A percentile compares a stretch with the other conserved stretches of the same genome.
phyloP scores from a whole-genome alignment of 2,329 filamentous ascomycete genomes.

The Talaromyces piceae region DNA sequence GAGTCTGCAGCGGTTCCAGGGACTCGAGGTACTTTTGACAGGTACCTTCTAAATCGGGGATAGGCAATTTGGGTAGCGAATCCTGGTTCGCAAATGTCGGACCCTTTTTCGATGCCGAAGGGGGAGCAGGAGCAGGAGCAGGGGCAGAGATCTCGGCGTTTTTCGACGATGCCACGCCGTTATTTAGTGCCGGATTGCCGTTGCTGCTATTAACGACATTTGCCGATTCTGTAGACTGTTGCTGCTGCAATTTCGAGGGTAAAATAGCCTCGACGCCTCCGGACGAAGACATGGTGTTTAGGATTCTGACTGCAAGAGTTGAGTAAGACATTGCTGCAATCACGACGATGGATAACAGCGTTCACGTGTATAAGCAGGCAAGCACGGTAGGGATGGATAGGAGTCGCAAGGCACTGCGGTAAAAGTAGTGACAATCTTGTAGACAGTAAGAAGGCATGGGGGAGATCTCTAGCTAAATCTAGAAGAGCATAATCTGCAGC shows the following conservation, averaged over 20 bases:
- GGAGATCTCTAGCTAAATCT: not conserved
- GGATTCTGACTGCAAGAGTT: constrained; percentile 60
- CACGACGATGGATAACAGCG: not conserved
- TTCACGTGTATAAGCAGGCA: constrained; percentile 65
- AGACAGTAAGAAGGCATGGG: constrained; percentile 72
- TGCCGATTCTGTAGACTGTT: not conserved
- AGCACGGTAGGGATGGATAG: constrained; percentile 74
- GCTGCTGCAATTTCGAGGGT: constrained; percentile 20
- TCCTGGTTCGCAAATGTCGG: constrained; percentile 89
- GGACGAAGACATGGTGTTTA: constrained; percentile 60
- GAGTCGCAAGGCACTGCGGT: constrained; percentile 79
- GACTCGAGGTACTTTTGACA: constrained; percentile 72
- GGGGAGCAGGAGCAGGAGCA: too few relatives aligned
- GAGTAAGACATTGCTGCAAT: constrained; percentile 46
- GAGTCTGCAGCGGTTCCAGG: constrained; percentile 70
- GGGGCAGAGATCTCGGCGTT: too few relatives aligned
- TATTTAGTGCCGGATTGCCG: not conserved
- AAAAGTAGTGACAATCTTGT: constrained; percentile 90
- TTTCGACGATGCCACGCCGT: constrained; percentile 27
- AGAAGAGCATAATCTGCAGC: not conserved
- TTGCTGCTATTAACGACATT: constrained; percentile 10
- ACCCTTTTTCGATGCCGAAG: constrained; percentile 53
- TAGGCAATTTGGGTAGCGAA: constrained; percentile 81
- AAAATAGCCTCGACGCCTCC: constrained; percentile 62
- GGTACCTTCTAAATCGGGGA: constrained; percentile 75